These are phyloP conservation scores for Gossypium raimondii DNA, from an alignment of 345 rosid species.

Conservation along the genomic window DNA sequence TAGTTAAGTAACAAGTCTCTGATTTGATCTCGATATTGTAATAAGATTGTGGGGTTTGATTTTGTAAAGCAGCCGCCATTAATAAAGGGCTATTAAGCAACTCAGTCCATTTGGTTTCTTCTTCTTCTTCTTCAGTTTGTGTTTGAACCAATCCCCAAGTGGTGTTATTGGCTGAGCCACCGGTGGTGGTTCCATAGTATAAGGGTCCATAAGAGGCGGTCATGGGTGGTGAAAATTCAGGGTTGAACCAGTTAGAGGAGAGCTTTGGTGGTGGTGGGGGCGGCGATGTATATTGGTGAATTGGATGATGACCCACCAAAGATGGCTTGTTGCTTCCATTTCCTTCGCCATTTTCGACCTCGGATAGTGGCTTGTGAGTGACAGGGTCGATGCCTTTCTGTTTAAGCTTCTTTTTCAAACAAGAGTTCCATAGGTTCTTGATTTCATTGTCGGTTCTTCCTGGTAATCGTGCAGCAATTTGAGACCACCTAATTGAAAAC, in stretches of 20 bases:
- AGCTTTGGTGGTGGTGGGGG: too few species aligned
- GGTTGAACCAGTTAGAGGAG: slow-evolving; percentile 30
- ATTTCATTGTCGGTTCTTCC: slow-evolving; percentile 73
- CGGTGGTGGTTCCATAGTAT: slow-evolving; percentile 33
- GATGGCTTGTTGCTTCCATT: not conserved
- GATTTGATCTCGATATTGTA: slow-evolving; percentile 59
- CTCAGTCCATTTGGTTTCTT: slow-evolving; percentile 44
- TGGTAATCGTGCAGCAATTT: slow-evolving; percentile 61
- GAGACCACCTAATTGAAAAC: slow-evolving; percentile 41
- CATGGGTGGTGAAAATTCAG: slow-evolving; percentile 26
- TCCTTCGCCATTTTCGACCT: slow-evolving; percentile 41
- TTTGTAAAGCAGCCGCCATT: slow-evolving; percentile 56
- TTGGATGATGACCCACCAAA: slow-evolving; percentile 30
- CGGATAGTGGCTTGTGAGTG: slow-evolving; percentile 54
- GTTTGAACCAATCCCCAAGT: slow-evolving; percentile 44
- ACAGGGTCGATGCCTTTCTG: slow-evolving; percentile 59
- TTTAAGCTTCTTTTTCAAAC: slow-evolving; percentile 52
- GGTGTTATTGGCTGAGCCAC: slow-evolving; percentile 30
- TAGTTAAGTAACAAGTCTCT: slow-evolving; percentile 47
- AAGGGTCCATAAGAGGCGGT: slow-evolving; percentile 17
- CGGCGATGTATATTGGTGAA: slow-evolving; percentile 21
- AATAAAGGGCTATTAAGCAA: slow-evolving; percentile 40
- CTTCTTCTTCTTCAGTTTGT: slow-evolving; percentile 9
- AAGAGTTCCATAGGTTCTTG: slow-evolving; percentile 59
- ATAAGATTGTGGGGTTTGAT: slow-evolving; percentile 48